Conservation (phyloP, 2,329 filamentous ascomycete genomes). For the Paecilomyces variotii region DNA sequence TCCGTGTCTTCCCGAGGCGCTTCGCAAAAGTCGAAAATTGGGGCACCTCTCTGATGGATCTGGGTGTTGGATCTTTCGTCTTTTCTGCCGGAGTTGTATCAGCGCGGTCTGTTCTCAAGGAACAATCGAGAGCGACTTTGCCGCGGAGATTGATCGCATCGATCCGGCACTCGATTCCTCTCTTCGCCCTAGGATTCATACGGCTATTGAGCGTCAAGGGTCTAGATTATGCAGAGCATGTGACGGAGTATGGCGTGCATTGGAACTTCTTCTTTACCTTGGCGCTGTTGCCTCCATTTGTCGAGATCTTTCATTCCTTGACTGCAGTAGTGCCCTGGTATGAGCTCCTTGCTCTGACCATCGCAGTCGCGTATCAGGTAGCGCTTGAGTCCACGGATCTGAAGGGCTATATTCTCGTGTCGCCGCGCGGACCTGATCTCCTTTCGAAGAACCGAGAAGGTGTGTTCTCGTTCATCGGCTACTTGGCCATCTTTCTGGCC, state of each 20-base stretch:
- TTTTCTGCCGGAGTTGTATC: constrained; percentile 90
- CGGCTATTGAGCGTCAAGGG: constrained; percentile 86
- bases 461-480: constrained; percentile 89
- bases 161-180: constrained; percentile 71
- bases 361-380: constrained; percentile 65
- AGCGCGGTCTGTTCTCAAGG: constrained; percentile 69
- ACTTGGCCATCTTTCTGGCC: constrained; percentile 87
- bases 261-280: constrained; percentile 99
- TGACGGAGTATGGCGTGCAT: constrained; percentile 94
- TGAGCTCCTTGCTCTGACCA: constrained; percentile 61
- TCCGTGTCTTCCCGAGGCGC: constrained; percentile 80
- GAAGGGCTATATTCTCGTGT: constrained; percentile 73
- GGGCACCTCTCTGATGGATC: constrained; percentile 98
- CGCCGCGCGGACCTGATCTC: constrained; percentile 63
- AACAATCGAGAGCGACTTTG: constrained; percentile 44
- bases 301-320: constrained; percentile 70
- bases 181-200: constrained; percentile 70
- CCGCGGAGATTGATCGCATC: constrained; percentile 55
- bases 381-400: constrained; percentile 68
- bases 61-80: constrained; percentile 95
- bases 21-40: constrained; percentile 99
- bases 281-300: constrained; percentile 77
- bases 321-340: constrained; percentile 67
- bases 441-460: constrained; percentile 90
- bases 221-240: constrained; percentile 91